Base-by-base conservation (phyloP, 2,329 filamentous ascomycete species). In the Colletotrichum brevisporum region DNA sequence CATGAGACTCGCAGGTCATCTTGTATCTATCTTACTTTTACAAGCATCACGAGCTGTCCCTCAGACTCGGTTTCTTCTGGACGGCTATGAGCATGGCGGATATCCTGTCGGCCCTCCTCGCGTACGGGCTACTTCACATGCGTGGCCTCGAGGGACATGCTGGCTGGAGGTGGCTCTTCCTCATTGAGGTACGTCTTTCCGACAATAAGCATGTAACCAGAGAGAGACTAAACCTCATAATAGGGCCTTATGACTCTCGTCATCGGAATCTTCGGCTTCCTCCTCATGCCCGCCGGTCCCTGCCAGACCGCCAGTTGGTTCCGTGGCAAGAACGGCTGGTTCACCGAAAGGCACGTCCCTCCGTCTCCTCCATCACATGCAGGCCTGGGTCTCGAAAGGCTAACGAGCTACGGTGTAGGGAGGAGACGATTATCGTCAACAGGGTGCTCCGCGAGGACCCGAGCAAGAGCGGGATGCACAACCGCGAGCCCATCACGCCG, bases 361-460 rank as follows among this genome's bases (percentile, higher is more conserved):
- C 31, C 8, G 10, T 36, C 6, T 50, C 1, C 16, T 26, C n/a
- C 21, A 18, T 18, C 5, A 4, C 4, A 24, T 6, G 6, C n/a
- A 4, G 1, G 3, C n/a, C n/a, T n/a, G n/a, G n/a, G n/a, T n/a
- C n/a, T n/a, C n/a, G n/a, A n/a, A n/a, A n/a, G n/a, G n/a, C n/a
- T n/a, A n/a, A n/a, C n/a, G n/a, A n/a, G n/a, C n/a, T n/a, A n/a
- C n/a, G n/a, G n/a, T n/a, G n/a, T n/a, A n/a, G n/a, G n/a, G n/a
- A 89, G 72, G 84, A 88, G 67, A 78, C 79, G 27, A 90, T 90
- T 63, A 82, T 90, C 18, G 87, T 89, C n/a, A 90, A 89, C 66
- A 82, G 89, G 0, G 75, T 83, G 2, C 74, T 82, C 12, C 84
- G 88, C 2, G 88, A 91, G 53, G 88, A 89, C 63, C 88, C 87